phyloP scores from a whole-genome alignment of 768 basidiomycete genomes.

The Hygrophorus pudorinus region DNA sequence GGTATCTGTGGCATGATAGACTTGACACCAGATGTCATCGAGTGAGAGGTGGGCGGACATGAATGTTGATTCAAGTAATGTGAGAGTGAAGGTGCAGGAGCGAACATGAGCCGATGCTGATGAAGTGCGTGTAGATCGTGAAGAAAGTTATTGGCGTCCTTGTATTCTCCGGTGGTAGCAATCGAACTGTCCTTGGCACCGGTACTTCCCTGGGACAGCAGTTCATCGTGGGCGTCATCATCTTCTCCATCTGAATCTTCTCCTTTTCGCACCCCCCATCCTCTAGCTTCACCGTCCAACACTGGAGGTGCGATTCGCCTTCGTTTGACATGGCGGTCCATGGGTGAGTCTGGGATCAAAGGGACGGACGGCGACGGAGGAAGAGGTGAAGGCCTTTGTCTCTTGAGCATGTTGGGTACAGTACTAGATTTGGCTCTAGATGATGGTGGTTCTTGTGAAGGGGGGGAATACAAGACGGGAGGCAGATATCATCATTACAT shows the following conservation, averaged over 20 bases:
- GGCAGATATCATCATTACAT: background rate
- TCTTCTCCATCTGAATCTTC: constrained; percentile 18
- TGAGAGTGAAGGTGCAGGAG: constrained; percentile 12
- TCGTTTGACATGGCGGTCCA: constrained; percentile 29
- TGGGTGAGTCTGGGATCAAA: constrained; percentile 16
- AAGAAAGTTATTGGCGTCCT: constrained; percentile 51
- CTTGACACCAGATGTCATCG: background rate
- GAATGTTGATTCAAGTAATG: background rate
- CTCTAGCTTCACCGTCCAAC: constrained; percentile 41
- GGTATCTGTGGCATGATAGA: constrained; percentile 1
- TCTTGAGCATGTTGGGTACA: constrained; percentile 35
- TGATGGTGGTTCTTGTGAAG: constrained; percentile 1
- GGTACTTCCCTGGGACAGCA: constrained; percentile 1
- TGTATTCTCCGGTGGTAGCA: constrained; percentile 35
- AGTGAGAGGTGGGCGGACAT: background rate
- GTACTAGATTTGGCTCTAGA: background rate
- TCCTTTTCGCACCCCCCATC: constrained; percentile 25
- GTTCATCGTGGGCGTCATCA: constrained; percentile 18
- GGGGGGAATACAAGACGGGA: background rate
- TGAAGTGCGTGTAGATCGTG: constrained; percentile 62
- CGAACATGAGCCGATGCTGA: constrained; percentile 49
- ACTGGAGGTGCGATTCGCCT: constrained; percentile 41
- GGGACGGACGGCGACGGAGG: constrained; percentile 18
- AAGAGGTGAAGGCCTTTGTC: constrained; percentile 38
- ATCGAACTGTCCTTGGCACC: background rate